Conservation (phyloP, 768 basidiomycete genomes). For the Suillus subalutaceus region DNA sequence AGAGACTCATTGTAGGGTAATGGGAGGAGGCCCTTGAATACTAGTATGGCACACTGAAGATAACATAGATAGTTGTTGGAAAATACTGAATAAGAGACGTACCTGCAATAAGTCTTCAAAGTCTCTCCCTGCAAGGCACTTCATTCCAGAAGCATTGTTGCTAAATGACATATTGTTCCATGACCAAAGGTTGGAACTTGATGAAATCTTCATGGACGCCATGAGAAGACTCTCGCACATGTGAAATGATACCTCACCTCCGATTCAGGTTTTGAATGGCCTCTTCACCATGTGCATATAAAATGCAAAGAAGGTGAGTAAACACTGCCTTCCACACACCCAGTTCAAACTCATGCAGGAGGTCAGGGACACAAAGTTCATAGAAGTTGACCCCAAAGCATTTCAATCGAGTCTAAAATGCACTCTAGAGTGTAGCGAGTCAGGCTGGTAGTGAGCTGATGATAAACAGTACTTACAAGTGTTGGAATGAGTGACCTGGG, state of each 20-base stretch:
- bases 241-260: too few species aligned
- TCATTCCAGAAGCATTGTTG: slow-evolving; percentile 22
- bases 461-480: too few species aligned
- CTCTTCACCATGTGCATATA: slow-evolving; percentile 17
- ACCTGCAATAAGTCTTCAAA: slow-evolving; percentile 21
- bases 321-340: slow-evolving; percentile 40
- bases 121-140: slow-evolving; percentile 10
- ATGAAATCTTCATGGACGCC: slow-evolving; percentile 7
- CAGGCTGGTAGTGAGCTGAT: too few species aligned
- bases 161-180: slow-evolving; percentile 11
- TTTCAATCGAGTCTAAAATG: too few species aligned
- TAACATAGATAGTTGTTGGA: too few species aligned
- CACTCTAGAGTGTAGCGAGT: too few species aligned
- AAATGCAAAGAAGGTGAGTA: slow-evolving; percentile 37
- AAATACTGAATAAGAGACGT: not conserved
- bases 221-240: not conserved
- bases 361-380: slow-evolving; percentile 34
- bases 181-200: slow-evolving; percentile 15
- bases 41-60: slow-evolving; percentile 32
- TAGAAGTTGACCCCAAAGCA: slow-evolving; percentile 27
- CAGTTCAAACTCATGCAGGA: slow-evolving; percentile 42
- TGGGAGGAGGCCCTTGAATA: slow-evolving; percentile 30
- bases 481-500: too few species aligned
- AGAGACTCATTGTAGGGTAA: too few species aligned
- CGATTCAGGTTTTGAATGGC: not conserved